Conservation (phyloP, 2,329 filamentous ascomycete species). For the Blastomyces gilchristii region DNA sequence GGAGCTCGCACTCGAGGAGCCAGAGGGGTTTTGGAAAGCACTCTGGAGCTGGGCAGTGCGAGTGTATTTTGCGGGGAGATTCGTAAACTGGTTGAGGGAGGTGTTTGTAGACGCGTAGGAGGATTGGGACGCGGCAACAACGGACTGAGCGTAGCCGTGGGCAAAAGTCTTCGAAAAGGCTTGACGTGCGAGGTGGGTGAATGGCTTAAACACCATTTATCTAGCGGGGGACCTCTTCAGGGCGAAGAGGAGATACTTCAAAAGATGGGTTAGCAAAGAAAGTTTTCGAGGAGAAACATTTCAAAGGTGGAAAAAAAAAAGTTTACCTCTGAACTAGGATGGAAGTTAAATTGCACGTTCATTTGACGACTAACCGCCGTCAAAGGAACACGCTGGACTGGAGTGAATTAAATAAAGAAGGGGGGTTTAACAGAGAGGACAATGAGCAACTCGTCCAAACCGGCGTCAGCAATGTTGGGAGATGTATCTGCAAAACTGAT, state of each 20-base stretch:
- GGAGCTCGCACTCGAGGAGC: slow-evolving; percentile 41
- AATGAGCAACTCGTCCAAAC: neutral
- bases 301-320: neutral
- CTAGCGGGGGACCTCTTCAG: slow-evolving; percentile 56
- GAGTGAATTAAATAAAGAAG: neutral
- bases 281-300: no score
- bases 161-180: slow-evolving; percentile 94
- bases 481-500: no score
- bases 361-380: slow-evolving; percentile 84
- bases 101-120: slow-evolving; percentile 59
- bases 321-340: slow-evolving; percentile 53
- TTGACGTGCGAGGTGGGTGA: slow-evolving; percentile 82
- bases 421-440: neutral
- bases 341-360: slow-evolving; percentile 75
- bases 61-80: slow-evolving; percentile 41
- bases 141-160: slow-evolving; percentile 95
- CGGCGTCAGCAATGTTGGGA: neutral
- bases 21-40: slow-evolving; percentile 58
- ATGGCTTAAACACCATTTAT: slow-evolving; percentile 79
- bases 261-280: neutral
- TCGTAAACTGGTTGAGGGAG: slow-evolving; percentile 44
- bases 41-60: slow-evolving; percentile 59
- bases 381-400: slow-evolving; percentile 72
- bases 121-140: slow-evolving; percentile 89
- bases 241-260: slow-evolving; percentile 46